Evolutionary conservation across 352 stramenopile species (phyloP).

Genomic region (Phytophthora uliginosa): DNA sequence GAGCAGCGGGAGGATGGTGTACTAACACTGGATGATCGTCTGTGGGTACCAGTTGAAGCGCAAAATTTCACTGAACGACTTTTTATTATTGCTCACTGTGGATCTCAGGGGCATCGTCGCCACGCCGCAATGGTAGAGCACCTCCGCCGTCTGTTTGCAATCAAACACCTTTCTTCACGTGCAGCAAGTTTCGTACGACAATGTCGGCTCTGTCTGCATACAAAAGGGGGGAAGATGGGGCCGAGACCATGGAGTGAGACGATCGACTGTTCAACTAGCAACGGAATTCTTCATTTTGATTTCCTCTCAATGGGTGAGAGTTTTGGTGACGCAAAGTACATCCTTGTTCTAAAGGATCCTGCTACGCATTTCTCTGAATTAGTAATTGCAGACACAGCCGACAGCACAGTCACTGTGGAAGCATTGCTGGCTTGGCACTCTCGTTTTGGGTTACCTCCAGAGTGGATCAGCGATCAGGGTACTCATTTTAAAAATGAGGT

Average conservation of each 20-base stretch:
- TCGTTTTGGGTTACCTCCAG: slow-evolving; percentile 1
- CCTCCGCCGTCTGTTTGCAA: slow-evolving; percentile 1
- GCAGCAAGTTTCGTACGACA: neutral
- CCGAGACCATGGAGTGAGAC: slow-evolving; percentile 14
- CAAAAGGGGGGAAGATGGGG: slow-evolving; percentile 3
- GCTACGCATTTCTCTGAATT: slow-evolving; percentile 2
- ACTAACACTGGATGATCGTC: neutral
- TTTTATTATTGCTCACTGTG: slow-evolving; percentile 17
- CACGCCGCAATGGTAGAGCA: slow-evolving; percentile 7
- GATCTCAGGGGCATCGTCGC: neutral
- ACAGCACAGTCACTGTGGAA: slow-evolving; percentile 9
- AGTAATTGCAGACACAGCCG: slow-evolving; percentile 11
- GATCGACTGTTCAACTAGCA: slow-evolving; percentile 3
- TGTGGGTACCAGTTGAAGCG: neutral
- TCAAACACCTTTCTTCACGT: neutral
- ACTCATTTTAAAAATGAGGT: slow-evolving; percentile 2
- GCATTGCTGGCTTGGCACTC: slow-evolving; percentile 1
- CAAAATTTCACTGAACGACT: slow-evolving; percentile 5
- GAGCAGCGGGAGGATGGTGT: neutral
- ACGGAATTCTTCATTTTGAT: slow-evolving; percentile 11
- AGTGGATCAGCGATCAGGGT: neutral
- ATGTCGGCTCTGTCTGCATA: slow-evolving; percentile 12
- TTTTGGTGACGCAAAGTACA: slow-evolving; percentile 2
- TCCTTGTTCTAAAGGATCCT: slow-evolving; percentile 3
- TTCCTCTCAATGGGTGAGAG: slow-evolving; percentile 6